phyloP scores from a whole-genome alignment of 2,329 filamentous ascomycete genomes.

The Trichoderma polysporum region DNA sequence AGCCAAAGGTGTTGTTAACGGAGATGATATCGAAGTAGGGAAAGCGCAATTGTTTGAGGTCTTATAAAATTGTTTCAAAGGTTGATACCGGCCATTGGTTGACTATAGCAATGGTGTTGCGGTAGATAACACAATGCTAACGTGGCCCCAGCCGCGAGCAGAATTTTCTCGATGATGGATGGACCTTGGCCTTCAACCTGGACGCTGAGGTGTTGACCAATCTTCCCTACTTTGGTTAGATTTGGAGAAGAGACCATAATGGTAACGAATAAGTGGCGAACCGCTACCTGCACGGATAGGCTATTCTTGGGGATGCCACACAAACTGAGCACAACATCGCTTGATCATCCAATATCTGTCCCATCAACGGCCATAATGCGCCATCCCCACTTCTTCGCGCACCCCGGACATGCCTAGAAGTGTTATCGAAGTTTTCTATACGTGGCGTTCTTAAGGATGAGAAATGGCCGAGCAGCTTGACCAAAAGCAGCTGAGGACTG shows the following conservation, averaged over 20 bases:
- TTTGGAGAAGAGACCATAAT: neutral
- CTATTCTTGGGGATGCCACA: neutral
- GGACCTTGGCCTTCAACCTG: neutral
- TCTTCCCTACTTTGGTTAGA: neutral
- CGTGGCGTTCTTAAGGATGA: conserved; percentile 12
- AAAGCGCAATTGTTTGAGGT: conserved; percentile 3
- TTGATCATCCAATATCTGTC: neutral
- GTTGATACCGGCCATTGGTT: neutral
- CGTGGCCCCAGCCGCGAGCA: conserved; percentile 2
- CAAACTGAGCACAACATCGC: neutral
- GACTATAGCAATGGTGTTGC: too few species aligned
- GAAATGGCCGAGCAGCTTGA: conserved; percentile 11
- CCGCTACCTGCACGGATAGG: neutral
- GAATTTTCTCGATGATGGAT: neutral
- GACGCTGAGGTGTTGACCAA: neutral
- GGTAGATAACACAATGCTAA: neutral
- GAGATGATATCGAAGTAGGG: conserved; percentile 9
- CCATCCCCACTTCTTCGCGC: conserved; percentile 4
- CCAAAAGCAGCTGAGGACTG: conserved; percentile 5
- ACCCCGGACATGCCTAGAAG: conserved; percentile 16
- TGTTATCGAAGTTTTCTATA: conserved; percentile 11
- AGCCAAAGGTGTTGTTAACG: neutral
- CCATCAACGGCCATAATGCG: neutral
- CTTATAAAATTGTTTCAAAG: neutral
- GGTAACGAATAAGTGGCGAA: neutral